Evolutionary conservation across 208 protist genomes (phyloP).

Genomic region (Sergeia podlipaevii): DNA sequence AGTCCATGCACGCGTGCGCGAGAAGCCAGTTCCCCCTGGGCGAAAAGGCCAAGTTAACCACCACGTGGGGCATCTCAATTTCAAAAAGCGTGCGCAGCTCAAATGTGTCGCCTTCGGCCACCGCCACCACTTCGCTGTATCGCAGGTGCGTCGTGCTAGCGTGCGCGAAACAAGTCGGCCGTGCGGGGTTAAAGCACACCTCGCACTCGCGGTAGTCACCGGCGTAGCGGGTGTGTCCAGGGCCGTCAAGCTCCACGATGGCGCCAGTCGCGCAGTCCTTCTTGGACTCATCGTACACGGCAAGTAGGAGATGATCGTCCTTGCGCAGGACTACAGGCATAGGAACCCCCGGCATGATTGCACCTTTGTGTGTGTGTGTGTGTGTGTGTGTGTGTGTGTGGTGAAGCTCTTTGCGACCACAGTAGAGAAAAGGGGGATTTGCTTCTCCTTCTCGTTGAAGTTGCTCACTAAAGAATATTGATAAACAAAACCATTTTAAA

Average conservation of each 20-base stretch:
- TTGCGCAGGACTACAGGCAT: conserved; percentile 77
- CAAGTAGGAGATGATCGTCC: conserved; percentile 59
- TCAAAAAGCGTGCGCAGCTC: conserved; percentile 47
- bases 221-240: conserved; percentile 17
- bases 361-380: too few species aligned
- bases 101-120: conserved; percentile 17
- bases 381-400: conserved; percentile 6
- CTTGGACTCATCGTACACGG: conserved; percentile 68
- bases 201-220: conserved; percentile 86
- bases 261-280: conserved; percentile 28
- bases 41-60: conserved; percentile 64
- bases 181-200: conserved; percentile 59
- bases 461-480: conserved; percentile 4
- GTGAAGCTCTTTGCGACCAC: background rate
- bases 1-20: conserved; percentile 78
- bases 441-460: background rate
- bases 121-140: conserved; percentile 48
- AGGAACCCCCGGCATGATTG: background rate
- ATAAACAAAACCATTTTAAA: conserved; percentile 5
- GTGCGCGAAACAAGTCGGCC: conserved; percentile 62
- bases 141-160: conserved; percentile 67
- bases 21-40: conserved; percentile 64
- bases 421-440: background rate
- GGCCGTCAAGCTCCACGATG: conserved; percentile 36
- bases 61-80: conserved; percentile 54